Conservation (phyloP, 1,284 basidiomycete species). For the Athelia psychrophila region DNA sequence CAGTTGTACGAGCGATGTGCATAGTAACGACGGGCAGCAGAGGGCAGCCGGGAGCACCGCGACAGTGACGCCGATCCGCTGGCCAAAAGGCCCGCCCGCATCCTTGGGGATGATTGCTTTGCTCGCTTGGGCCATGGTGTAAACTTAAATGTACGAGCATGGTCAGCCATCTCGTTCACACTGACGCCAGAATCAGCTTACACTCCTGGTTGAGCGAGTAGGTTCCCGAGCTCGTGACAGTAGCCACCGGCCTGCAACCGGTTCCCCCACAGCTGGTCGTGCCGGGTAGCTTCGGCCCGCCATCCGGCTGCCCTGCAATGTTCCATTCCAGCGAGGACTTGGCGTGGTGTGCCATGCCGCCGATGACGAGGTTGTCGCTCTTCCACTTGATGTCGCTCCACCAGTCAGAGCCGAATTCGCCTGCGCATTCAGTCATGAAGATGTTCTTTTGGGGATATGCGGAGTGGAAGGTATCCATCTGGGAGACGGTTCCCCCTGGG, state of each 20-base stretch:
- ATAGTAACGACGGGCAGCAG: slow-evolving; percentile 55
- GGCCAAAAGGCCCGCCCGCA: slow-evolving; percentile 60
- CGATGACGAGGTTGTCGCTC: not conserved
- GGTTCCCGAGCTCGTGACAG: no score
- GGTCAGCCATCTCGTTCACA: slow-evolving; percentile 56
- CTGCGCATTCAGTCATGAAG: slow-evolving; percentile 25
- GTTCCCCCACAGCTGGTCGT: no score
- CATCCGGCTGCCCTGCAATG: not conserved
- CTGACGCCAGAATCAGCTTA: no score
- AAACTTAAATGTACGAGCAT: slow-evolving; percentile 42
- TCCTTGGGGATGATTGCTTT: slow-evolving; percentile 72
- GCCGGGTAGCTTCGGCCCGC: no score
- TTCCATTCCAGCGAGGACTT: not conserved
- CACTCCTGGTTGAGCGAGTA: no score
- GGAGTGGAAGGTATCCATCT: slow-evolving; percentile 41
- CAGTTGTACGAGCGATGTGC: no score
- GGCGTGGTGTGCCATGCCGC: not conserved
- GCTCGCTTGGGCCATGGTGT: slow-evolving; percentile 70
- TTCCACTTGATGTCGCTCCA: slow-evolving; percentile 21
- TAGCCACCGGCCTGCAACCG: no score
- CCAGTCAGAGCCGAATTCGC: slow-evolving; percentile 31
- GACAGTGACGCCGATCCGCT: slow-evolving; percentile 62
- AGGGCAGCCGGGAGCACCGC: slow-evolving; percentile 47
- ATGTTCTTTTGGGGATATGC: slow-evolving; percentile 44
- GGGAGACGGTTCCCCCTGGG: slow-evolving; percentile 31